These are phyloP conservation scores for Tothia fuscella DNA, from an alignment of 2,329 filamentous ascomycete genomes.

Conservation along the genomic window DNA sequence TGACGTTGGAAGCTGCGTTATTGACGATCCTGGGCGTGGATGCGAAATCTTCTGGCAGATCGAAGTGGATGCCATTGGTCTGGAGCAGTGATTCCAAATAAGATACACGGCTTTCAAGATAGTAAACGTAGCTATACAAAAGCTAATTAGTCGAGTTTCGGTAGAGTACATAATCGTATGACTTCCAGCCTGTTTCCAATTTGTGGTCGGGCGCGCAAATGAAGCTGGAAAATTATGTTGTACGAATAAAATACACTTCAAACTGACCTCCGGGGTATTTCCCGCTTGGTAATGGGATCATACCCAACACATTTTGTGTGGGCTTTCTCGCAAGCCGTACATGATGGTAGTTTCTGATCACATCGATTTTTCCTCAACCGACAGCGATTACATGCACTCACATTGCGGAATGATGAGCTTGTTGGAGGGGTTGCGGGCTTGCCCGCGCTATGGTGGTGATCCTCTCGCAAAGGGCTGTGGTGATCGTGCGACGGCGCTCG, in stretches of 20 bases:
- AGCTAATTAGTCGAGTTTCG: not conserved
- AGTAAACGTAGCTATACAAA: conserved; percentile 68
- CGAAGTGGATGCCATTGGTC: conserved; percentile 58
- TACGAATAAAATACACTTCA: not conserved
- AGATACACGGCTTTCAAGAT: conserved; percentile 74
- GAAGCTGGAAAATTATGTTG: not conserved
- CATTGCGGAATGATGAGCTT: conserved; percentile 36
- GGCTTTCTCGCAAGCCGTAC: conserved; percentile 87
- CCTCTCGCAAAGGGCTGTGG: not conserved
- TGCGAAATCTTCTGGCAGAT: conserved; percentile 52
- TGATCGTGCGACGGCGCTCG: not conserved
- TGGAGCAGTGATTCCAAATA: conserved; percentile 69
- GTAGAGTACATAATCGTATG: no score
- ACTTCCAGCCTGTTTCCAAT: not conserved
- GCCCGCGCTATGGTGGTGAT: no score
- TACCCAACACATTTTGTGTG: conserved; percentile 85
- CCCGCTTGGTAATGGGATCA: conserved; percentile 90
- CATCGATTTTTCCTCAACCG: conserved; percentile 87
- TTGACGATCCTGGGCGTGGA: not conserved
- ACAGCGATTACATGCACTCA: conserved; percentile 90
- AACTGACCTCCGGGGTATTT: conserved; percentile 65
- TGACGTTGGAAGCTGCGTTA: not conserved
- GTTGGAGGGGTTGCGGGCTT: conserved; percentile 3
- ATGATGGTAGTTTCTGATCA: conserved; percentile 84
- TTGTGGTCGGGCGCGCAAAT: not conserved